Evolutionary conservation across 768 basidiomycete species (phyloP).

Genomic region (Neoboletus magnificus): DNA sequence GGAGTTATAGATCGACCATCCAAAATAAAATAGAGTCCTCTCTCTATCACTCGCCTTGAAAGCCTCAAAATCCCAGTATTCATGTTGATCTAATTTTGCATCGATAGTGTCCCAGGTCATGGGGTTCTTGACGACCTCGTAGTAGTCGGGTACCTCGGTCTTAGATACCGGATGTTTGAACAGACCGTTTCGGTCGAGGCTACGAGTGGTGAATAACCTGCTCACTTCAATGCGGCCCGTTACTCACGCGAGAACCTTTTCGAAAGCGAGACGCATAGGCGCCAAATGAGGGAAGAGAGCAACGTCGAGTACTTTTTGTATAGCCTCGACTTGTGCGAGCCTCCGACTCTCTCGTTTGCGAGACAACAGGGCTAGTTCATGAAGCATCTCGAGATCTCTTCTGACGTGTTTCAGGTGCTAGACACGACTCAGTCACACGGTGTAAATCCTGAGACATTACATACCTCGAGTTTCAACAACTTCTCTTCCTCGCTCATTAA

Average conservation of each 20-base stretch:
- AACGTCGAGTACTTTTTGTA: conserved; percentile 61
- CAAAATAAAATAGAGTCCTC: background rate
- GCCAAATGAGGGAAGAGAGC: conserved; percentile 67
- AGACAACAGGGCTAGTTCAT: conserved; percentile 59
- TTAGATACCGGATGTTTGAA: conserved; percentile 84
- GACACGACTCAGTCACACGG: conserved; percentile 3
- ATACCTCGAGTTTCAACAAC: conserved; percentile 73
- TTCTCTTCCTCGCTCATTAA: conserved; percentile 81
- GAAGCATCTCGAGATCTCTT: conserved; percentile 73
- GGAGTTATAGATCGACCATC: background rate
- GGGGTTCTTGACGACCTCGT: conserved; percentile 77
- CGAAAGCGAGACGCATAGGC: conserved; percentile 60
- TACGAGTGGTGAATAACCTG: conserved; percentile 31
- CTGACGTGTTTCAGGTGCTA: conserved; percentile 61
- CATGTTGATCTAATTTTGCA: conserved; percentile 72
- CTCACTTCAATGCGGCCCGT: background rate
- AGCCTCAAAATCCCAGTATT: conserved; percentile 72
- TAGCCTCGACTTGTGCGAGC: conserved; percentile 58
- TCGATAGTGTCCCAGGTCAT: conserved; percentile 90
- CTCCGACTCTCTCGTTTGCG: conserved; percentile 83
- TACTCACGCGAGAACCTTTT: conserved; percentile 66
- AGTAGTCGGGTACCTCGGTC: conserved; percentile 85
- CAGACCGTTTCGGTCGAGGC: conserved; percentile 67
- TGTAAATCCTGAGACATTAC: conserved; percentile 18
- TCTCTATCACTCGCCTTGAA: conserved; percentile 55